Base-by-base conservation (phyloP, 306 rosid genomes). In the Arachis hypogaea region DNA sequence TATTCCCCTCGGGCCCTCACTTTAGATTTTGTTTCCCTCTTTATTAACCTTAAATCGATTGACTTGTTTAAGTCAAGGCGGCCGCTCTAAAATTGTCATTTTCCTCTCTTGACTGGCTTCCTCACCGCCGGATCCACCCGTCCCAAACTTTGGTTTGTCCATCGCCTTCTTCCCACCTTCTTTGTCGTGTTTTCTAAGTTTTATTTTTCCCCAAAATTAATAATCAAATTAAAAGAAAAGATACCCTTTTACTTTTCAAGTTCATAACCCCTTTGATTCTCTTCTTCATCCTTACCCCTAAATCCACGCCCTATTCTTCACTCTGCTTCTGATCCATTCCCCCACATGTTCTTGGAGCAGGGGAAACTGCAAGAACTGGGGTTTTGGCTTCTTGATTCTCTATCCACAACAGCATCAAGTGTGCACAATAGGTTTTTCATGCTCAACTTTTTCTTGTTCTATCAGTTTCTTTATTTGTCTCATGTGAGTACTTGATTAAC, bases 391-490 rank as follows among this genome's bases (percentile, higher is more conserved):
- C 43, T 69, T 70, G 54, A 33, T 43, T 6, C 72, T 76, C 78
- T 85, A 79, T 67, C 72, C 87, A 56, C 80, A 78, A 43, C 65
- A 78, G 43, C 68, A 58, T 67, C 75, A 41, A 55, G 75, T 22
- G 49, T 55, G 81, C 69, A 57, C 73, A 66, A 42, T 68, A 76
- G 83, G 90, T 85, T 93, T 69, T 82, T 71, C 57, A 69, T 61
- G 6, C 82, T 72, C 82, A 51, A 14, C 71, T 66, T 76, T 70
- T 9, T 9, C 0, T 33, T 16, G 54, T 12, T 64, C 22, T n/a
- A 50, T 84, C 66, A 22, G 22, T 69, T 77, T 75, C 38, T 33
- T 2, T 33, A 33, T 59, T 75, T 40, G 84, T 75, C 76, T 70
- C 60, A 52, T 74, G 59, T 65, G 43, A 51, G 36, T 43, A 66